Conservation (phyloP, 495 filamentous ascomycete genomes). For the Talaromyces wortmannii region DNA sequence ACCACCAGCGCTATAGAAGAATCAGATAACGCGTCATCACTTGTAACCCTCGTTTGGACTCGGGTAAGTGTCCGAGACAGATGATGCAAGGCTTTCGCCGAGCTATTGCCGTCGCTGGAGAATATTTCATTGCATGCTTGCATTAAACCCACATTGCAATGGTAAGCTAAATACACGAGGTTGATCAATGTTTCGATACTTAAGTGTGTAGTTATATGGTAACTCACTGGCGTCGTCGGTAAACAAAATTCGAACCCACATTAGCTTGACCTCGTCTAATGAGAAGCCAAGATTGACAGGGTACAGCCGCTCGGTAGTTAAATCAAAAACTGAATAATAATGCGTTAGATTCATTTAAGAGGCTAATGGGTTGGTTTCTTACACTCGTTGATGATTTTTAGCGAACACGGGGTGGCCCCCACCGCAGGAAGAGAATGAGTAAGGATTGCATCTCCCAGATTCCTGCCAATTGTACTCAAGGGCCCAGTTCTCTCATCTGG, state of each 20-base stretch:
- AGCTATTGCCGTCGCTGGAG: slow-evolving; percentile 5
- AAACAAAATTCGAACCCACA: slow-evolving; percentile 14
- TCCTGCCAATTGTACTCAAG: neutral
- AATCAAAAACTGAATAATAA: slow-evolving; percentile 1
- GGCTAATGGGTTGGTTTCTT: neutral
- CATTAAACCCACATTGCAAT: slow-evolving; percentile 13
- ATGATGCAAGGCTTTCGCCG: slow-evolving; percentile 14
- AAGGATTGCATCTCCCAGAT: neutral
- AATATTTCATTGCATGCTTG: slow-evolving; percentile 17
- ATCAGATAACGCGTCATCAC: slow-evolving; percentile 15
- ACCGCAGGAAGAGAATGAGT: neutral
- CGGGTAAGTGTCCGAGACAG: slow-evolving; percentile 13
- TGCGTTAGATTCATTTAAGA: neutral
- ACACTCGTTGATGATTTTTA: slow-evolving; percentile 12
- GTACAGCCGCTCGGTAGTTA: slow-evolving; percentile 10
- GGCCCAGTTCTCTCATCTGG: neutral
- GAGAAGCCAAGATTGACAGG: slow-evolving; percentile 14
- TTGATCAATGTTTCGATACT: neutral
- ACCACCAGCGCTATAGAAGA: slow-evolving; percentile 11
- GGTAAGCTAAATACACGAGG: slow-evolving; percentile 7
- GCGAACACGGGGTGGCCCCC: slow-evolving; percentile 5
- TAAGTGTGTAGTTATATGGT: neutral
- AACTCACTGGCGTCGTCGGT: slow-evolving; percentile 13
- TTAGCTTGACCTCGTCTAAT: slow-evolving; percentile 11
- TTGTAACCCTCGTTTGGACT: slow-evolving; percentile 9